Conservation (phyloP, 208 protist species). For the Trichomonas vaginalis region DNA sequence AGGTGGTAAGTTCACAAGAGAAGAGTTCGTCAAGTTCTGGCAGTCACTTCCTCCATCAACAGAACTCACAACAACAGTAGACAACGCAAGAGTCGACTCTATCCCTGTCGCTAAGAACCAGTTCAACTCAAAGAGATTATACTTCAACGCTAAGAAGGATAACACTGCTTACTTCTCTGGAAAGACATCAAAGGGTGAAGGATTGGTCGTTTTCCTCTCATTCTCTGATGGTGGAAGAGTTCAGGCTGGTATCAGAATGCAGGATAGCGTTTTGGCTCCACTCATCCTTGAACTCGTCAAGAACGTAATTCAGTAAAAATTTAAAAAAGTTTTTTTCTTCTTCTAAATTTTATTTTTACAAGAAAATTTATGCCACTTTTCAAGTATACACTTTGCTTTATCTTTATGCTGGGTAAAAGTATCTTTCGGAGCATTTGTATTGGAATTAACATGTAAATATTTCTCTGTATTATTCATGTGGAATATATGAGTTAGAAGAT, state of each 20-base stretch:
- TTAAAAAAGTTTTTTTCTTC: background rate
- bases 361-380: too few species aligned
- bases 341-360: background rate
- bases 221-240: background rate
- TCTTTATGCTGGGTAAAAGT: too few species aligned
- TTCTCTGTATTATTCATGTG: too few species aligned
- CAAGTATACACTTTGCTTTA: too few species aligned
- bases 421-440: too few species aligned
- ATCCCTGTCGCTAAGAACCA: background rate
- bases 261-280: background rate
- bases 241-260: background rate
- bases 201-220: background rate
- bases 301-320: background rate
- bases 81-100: background rate
- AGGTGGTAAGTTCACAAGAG: background rate
- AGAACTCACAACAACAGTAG: background rate
- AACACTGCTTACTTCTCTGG: conserved; percentile 6
- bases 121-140: background rate
- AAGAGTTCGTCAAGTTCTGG: background rate
- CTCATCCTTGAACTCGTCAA: conserved; percentile 2
- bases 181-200: background rate
- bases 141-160: background rate
- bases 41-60: background rate
- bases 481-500: too few species aligned
- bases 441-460: too few species aligned